Evolutionary conservation across 164 flowering plant species (phyloP).

Genomic region (Nymphaea thermarum): DNA sequence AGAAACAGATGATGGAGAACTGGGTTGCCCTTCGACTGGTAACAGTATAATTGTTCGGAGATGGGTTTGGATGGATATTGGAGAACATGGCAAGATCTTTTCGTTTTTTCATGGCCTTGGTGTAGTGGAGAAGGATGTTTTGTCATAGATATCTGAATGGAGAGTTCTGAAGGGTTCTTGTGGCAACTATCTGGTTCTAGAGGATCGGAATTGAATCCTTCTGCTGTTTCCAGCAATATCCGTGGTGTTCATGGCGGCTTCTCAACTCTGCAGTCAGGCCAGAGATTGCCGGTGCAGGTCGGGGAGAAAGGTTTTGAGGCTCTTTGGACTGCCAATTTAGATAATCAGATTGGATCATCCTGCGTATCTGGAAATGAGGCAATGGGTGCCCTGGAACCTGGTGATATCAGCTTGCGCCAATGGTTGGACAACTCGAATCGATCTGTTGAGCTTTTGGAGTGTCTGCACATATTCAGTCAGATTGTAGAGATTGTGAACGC

Average conservation of each 20-base stretch:
- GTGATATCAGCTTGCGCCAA: slow-evolving; percentile 77
- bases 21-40: not conserved
- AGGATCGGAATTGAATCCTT: slow-evolving; percentile 27
- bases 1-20: not conserved
- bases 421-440: slow-evolving; percentile 86
- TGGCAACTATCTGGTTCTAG: slow-evolving; percentile 50
- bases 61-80: not conserved
- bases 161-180: slow-evolving; percentile 59
- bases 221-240: slow-evolving; percentile 34
- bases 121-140: not conserved
- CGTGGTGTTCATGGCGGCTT: slow-evolving; percentile 11
- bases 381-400: slow-evolving; percentile 26
- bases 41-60: not conserved
- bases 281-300: slow-evolving; percentile 7
- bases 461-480: slow-evolving; percentile 84
- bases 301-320: slow-evolving; percentile 18
- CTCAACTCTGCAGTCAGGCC: slow-evolving; percentile 20
- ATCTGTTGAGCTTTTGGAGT: slow-evolving; percentile 57
- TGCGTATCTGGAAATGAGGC: slow-evolving; percentile 31
- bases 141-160: slow-evolving; percentile 31
- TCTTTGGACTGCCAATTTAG: slow-evolving; percentile 20
- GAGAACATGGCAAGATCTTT: not conserved
- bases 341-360: slow-evolving; percentile 31
- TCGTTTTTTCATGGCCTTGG: not conserved
- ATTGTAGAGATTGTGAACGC: slow-evolving; percentile 65